Evolutionary conservation across 192 early-diverging fungal genomes (phyloP), one percentile per base, ranked within the genome.

Genomic region (Pilaira anomala): DNA sequence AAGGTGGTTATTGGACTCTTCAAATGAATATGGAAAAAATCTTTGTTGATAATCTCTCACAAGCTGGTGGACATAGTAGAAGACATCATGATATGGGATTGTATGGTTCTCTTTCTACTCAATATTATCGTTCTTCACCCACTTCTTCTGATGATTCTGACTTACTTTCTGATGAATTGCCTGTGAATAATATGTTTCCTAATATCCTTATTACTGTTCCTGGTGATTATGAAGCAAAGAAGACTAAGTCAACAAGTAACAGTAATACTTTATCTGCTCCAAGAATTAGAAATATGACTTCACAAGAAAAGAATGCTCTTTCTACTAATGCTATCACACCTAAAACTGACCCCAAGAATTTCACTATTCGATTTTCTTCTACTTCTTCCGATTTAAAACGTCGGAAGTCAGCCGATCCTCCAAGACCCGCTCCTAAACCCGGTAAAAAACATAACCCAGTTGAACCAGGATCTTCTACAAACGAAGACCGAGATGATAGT

Each of bases 1-100:
- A 87, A 60, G 88, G 86, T 7, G 81, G 86, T 42, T 83, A 87
- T 68, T 87, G 86, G 88, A 82, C 81, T 9, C 71, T 88, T 19
- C 30, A 62, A 7, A 18, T 59, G 7, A 65, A 61, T 6, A 59
- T 60, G 13, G 72, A 73, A 39, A 45, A 48, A 24, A 41, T 48
- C 0, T 73, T 73, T 60, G 48, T 73, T 36, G 72, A 73, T 4
- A 73, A 68, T 24, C 57, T 73, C 19, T 52, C 59, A 22, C 72
- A 65, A 19, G 54, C 60, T 14, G 65, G 72, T 52, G 62, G 62
- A 26, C 66, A 54, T 18, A 67, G 60, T 16, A 33, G 68, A 1
- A 62, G 62, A 22, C 68, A 69, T 24, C 48, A 63, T 46, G 63
- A 65, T 52, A 65, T 65, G 49, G 63, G 63, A 7, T 18, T 65